A percentile compares a stretch with the other conserved stretches of the same genome.
These are phyloP conservation scores for Berkeleyomyces basicola DNA, from an alignment of 2,329 filamentous ascomycete genomes.

Conservation along the genomic window DNA sequence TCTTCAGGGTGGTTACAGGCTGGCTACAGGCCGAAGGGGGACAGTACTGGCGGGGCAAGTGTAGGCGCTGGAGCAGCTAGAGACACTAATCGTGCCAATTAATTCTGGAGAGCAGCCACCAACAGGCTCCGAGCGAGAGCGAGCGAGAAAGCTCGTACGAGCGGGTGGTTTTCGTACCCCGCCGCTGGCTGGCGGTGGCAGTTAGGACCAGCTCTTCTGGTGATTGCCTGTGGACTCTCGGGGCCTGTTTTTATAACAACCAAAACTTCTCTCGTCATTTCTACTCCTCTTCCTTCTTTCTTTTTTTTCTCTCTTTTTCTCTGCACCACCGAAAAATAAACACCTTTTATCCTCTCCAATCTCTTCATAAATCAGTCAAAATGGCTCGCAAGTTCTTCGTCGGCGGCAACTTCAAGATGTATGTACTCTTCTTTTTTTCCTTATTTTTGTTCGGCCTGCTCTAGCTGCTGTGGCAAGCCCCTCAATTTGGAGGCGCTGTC, in stretches of 20 bases:
- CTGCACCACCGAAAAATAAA: background rate
- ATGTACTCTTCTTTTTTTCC: slow-evolving; percentile 22
- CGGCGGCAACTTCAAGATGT: slow-evolving; percentile 99
- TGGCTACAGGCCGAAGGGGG: too few species aligned
- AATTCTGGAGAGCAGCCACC: too few species aligned
- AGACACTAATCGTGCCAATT: too few species aligned
- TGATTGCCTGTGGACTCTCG: background rate
- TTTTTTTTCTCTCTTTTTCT: background rate
- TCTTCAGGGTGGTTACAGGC: too few species aligned
- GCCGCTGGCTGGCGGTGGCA: too few species aligned
- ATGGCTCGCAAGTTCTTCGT: slow-evolving; percentile 97
- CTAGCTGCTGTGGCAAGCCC: background rate
- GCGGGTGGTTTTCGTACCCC: too few species aligned
- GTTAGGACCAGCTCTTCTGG: too few species aligned
- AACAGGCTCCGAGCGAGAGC: too few species aligned
- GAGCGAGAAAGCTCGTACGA: too few species aligned
- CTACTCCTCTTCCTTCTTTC: background rate
- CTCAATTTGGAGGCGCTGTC: slow-evolving; percentile 1
- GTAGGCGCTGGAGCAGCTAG: too few species aligned
- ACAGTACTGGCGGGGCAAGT: too few species aligned
- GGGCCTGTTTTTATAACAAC: background rate
- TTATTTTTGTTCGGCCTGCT: background rate
- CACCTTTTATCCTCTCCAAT: slow-evolving; percentile 13
- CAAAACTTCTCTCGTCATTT: background rate
- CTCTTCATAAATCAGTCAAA: slow-evolving; percentile 28